These are phyloP conservation scores for Phaeoacremonium minimum DNA, from an alignment of 2,329 filamentous ascomycete genomes.

Conservation along the genomic window DNA sequence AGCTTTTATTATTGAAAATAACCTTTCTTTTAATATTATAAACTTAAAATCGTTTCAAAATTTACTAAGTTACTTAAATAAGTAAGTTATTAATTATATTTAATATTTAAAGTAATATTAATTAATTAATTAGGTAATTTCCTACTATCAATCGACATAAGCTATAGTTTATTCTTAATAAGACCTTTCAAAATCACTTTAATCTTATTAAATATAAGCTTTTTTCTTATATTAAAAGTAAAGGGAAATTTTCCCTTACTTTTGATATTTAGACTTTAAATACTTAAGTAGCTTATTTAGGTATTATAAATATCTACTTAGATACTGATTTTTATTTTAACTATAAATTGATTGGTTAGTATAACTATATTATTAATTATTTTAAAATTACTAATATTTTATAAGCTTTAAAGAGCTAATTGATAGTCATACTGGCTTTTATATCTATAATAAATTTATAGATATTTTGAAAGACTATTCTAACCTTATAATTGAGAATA, in stretches of 20 bases:
- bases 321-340: background rate
- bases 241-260: background rate
- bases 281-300: background rate
- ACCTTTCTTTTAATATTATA: background rate
- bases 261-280: background rate
- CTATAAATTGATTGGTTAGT: background rate
- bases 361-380: background rate
- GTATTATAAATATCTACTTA: background rate
- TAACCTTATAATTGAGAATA: background rate
- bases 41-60: background rate
- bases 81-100: background rate
- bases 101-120: background rate
- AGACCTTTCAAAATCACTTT: background rate
- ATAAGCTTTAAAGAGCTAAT: background rate
- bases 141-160: background rate
- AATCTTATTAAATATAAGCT: background rate
- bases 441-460: background rate
- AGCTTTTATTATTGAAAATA: background rate
- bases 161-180: background rate
- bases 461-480: background rate
- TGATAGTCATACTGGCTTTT: background rate
- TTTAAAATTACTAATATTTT: background rate
- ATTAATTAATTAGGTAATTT: too few species aligned
- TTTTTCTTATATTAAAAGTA: background rate
- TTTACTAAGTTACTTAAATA: background rate